Evolutionary conservation across 176 grass and related monocot species (phyloP), one percentile per base, ranked within the genome.

Genomic region (Raddia distichophylla): DNA sequence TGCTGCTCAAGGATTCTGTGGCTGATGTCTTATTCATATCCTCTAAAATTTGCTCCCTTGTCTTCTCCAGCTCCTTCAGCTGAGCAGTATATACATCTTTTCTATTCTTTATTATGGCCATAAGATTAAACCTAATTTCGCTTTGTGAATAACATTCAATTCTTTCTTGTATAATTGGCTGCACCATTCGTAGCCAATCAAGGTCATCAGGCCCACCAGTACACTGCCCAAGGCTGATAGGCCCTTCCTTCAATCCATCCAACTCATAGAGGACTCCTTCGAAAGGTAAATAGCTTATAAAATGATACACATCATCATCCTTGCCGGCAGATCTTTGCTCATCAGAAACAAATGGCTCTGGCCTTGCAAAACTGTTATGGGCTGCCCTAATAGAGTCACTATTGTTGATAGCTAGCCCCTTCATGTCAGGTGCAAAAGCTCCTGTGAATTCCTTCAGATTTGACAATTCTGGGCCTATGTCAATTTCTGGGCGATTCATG

Each of bases 221-320:
- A 70, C 89, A 99, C 57, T 94, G 76, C 17, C 96, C 96, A 40
- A 95, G 91, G 76, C 88, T 95, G 18, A 99, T 80, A 15, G 96
- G 96, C 11, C 93, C 91, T 89, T 93, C 91, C 81, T 99, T 95
- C 49, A 95, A 71, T 16, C 96, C 96, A 69, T 99, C 96, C 32
- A 99, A 80, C 85, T 99, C 96, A 20, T 95, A 99, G 12, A 99
- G 80, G 48, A 91, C 89, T 14, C 96, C 93, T 50, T 99, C 91
- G 11, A 95, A 94, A 71, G 93, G 96, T 71, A 99, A 55, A 74
- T 99, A 98, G 73, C 95, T 93, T 83, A 98, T 98, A 73, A 98
- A 98, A 82, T 99, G 96, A 73, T 95, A 99, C 2, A 99, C 96
- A 17, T 99, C 96, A 35, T 99, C 96, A 47, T 93, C 96, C 82